Percentiles rank a stretch among this genome's conserved stretches.
These are phyloP conservation scores for Taiozyma sp. DNA, from an alignment of 1,139 yeast species.

Conservation along the genomic window DNA sequence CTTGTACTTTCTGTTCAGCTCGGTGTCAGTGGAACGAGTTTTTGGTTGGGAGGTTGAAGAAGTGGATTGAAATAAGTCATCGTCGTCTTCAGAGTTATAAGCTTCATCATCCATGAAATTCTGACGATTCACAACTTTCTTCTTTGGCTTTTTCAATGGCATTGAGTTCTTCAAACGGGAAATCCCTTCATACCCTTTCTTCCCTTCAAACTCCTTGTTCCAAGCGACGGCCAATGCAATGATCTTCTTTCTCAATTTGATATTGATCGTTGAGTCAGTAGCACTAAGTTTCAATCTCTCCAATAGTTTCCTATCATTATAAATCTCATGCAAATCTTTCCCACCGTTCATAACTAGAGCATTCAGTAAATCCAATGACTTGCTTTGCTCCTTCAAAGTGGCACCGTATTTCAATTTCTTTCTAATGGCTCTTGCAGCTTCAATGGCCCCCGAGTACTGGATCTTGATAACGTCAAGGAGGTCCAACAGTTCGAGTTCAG, in stretches of 20 bases:
- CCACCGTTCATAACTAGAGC: slow-evolving; percentile 77
- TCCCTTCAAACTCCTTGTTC: slow-evolving; percentile 49
- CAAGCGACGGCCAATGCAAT: slow-evolving; percentile 54
- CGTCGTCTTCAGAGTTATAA: slow-evolving; percentile 28
- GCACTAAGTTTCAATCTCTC: slow-evolving; percentile 58
- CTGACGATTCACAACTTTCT: slow-evolving; percentile 26
- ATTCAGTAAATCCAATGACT: slow-evolving; percentile 69
- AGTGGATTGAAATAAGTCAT: neutral
- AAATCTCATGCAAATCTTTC: slow-evolving; percentile 35
- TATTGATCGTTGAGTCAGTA: slow-evolving; percentile 27
- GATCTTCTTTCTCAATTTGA: slow-evolving; percentile 41
- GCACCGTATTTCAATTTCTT: slow-evolving; percentile 86
- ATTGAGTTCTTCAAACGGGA: slow-evolving; percentile 41
- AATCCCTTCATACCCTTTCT: slow-evolving; percentile 46
- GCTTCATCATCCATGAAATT: slow-evolving; percentile 44
- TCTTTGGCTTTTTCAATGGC: slow-evolving; percentile 16
- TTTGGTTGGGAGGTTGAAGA: slow-evolving; percentile 1
- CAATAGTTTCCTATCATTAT: slow-evolving; percentile 65
- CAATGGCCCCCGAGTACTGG: slow-evolving; percentile 44
- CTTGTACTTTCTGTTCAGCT: slow-evolving; percentile 45
- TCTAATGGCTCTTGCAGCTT: slow-evolving; percentile 87
- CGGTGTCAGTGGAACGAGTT: neutral
- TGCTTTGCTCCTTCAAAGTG: slow-evolving; percentile 44
- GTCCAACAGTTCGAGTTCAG: slow-evolving; percentile 36
- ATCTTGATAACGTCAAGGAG: slow-evolving; percentile 28